Conservation (phyloP, 345 rosid genomes). For the Eutrema heterophyllum region DNA sequence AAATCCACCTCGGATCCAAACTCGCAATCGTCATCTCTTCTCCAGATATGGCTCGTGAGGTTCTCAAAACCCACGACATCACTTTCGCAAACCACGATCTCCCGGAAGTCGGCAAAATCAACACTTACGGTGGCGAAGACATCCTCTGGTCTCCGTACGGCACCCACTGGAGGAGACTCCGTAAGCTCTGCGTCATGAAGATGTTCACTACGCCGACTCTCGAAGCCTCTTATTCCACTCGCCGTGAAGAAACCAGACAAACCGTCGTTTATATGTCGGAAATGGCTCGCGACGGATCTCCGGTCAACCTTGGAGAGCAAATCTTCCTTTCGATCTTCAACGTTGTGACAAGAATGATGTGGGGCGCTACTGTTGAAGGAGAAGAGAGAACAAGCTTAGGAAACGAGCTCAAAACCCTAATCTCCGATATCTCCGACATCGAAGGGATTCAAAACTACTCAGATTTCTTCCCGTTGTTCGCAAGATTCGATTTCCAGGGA, state of each 20-base stretch:
- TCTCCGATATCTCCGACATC: conserved; percentile 25
- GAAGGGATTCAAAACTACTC: conserved; percentile 47
- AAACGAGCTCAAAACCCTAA: conserved; percentile 33
- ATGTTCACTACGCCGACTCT: conserved; percentile 37
- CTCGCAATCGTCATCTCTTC: conserved; percentile 30
- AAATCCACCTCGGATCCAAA: conserved; percentile 35
- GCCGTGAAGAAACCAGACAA: conserved; percentile 31
- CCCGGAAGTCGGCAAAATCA: conserved; percentile 16
- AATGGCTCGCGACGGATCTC: conserved; percentile 31
- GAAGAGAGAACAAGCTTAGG: conserved; percentile 30
- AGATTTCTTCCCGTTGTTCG: conserved; percentile 43
- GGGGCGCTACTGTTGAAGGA: conserved; percentile 46
- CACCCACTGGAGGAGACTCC: conserved; percentile 29
- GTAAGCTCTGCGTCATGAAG: conserved; percentile 32
- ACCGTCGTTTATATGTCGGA: conserved; percentile 31
- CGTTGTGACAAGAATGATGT: conserved; percentile 40
- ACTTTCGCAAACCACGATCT: conserved; percentile 38
- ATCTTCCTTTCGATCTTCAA: conserved; percentile 37
- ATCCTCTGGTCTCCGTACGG: conserved; percentile 37
- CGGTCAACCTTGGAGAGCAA: conserved; percentile 26
- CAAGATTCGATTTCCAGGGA: conserved; percentile 56
- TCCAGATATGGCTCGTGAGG: conserved; percentile 28
- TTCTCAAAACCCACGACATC: conserved; percentile 32
- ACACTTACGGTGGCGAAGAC: conserved; percentile 33
- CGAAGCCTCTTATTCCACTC: conserved; percentile 33